phyloP scores from a whole-genome alignment of 2,329 filamentous ascomycete species.

The Aspergillus melleus region DNA sequence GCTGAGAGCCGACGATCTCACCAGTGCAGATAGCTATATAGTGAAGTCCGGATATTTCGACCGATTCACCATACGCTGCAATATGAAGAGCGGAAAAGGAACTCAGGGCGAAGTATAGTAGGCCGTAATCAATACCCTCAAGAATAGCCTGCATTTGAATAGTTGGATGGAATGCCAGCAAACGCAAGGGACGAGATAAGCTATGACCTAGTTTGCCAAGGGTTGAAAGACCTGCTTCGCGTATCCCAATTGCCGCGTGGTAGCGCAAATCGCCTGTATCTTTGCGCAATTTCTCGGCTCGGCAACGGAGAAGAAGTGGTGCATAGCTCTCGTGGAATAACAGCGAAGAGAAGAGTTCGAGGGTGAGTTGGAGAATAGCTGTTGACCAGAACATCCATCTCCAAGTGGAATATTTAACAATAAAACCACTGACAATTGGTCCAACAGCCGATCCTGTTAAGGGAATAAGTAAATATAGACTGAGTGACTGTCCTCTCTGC shows the following conservation, averaged over 20 bases:
- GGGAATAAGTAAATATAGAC: slow-evolving; percentile 45
- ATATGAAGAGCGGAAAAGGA: slow-evolving; percentile 51
- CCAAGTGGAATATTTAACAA: slow-evolving; percentile 35
- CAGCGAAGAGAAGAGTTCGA: neutral
- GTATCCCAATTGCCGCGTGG: neutral
- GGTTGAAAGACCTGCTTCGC: neutral
- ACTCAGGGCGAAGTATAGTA: slow-evolving; percentile 32
- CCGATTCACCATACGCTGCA: slow-evolving; percentile 44
- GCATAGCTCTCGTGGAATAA: neutral
- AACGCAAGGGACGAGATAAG: neutral
- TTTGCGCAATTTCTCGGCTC: neutral
- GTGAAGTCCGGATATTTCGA: slow-evolving; percentile 43
- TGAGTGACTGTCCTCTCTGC: neutral
- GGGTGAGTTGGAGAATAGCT: slow-evolving; percentile 26
- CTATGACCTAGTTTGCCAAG: neutral
- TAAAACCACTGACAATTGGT: slow-evolving; percentile 35
- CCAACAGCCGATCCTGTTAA: slow-evolving; percentile 41
- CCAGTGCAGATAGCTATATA: slow-evolving; percentile 36
- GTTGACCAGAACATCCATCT: slow-evolving; percentile 43
- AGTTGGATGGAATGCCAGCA: neutral
- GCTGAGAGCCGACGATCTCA: neutral
- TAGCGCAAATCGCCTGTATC: neutral
- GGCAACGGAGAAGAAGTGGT: neutral
- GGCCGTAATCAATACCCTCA: neutral
- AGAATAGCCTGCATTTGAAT: neutral